Percentiles rank a stretch among this genome's conserved stretches.
phyloP scores from a whole-genome alignment of 1,284 basidiomycete species.

The Stereum hirsutum region DNA sequence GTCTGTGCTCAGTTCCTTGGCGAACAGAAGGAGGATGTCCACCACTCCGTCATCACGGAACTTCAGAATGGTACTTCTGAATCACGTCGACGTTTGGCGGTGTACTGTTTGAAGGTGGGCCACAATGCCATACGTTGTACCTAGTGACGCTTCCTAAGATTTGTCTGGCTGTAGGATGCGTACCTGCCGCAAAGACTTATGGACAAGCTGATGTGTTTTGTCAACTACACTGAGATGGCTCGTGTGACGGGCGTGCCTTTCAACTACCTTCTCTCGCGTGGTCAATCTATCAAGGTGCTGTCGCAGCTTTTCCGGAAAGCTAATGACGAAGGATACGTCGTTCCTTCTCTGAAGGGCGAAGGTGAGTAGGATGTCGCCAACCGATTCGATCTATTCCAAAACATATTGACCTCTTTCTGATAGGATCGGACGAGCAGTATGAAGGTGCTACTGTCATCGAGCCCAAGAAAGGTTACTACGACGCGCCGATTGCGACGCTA shows the following conservation, averaged over 20 bases:
- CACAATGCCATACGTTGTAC: neutral
- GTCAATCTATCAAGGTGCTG: slow-evolving; percentile 94
- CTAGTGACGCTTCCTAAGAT: neutral
- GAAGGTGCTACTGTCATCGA: slow-evolving; percentile 98
- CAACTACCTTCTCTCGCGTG: slow-evolving; percentile 85
- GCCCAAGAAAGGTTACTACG: slow-evolving; percentile 89
- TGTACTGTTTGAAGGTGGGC: slow-evolving; percentile 89
- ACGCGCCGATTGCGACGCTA: slow-evolving; percentile 89
- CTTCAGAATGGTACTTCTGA: slow-evolving; percentile 92
- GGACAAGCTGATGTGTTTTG: slow-evolving; percentile 96
- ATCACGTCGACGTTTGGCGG: slow-evolving; percentile 81
- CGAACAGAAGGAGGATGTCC: slow-evolving; percentile 96
- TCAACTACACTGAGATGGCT: slow-evolving; percentile 95
- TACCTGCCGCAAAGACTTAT: slow-evolving; percentile 90
- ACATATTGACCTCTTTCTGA: too few relatives aligned
- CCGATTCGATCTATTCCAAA: neutral
- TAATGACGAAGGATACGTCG: slow-evolving; percentile 79
- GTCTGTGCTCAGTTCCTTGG: slow-evolving; percentile 94
- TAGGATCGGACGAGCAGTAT: slow-evolving; percentile 88
- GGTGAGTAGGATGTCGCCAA: slow-evolving; percentile 30
- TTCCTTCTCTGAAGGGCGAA: slow-evolving; percentile 79
- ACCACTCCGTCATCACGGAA: slow-evolving; percentile 94
- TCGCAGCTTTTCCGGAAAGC: slow-evolving; percentile 90
- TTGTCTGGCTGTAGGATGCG: slow-evolving; percentile 66
- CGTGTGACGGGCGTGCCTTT: slow-evolving; percentile 97